phyloP scores from a whole-genome alignment of 176 grass and related monocot genomes.

The Triticum dicoccoides region DNA sequence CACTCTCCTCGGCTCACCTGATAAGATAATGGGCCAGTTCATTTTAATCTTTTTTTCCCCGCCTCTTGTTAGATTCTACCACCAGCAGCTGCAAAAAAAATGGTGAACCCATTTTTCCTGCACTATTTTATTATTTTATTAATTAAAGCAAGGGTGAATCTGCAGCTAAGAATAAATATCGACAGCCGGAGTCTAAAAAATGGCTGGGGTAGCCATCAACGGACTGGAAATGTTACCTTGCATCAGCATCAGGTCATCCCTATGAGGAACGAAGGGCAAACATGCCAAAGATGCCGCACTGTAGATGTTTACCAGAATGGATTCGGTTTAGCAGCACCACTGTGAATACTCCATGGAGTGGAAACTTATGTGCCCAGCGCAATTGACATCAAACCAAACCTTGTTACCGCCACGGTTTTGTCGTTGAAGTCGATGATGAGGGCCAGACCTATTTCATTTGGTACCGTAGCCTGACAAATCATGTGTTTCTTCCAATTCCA shows the following conservation, averaged over 20 bases:
- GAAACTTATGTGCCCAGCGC: background rate
- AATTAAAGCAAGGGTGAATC: background rate
- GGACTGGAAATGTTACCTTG: background rate
- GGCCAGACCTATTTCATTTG: background rate
- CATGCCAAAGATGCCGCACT: background rate
- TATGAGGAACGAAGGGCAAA: background rate
- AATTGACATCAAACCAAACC: background rate
- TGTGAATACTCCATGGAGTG: background rate
- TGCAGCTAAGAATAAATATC: background rate
- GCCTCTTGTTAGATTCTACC: background rate
- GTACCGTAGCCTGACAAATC: background rate
- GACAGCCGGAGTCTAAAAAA: background rate
- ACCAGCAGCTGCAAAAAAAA: background rate
- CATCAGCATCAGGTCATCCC: background rate
- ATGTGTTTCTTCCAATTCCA: background rate
- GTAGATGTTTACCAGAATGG: conserved; percentile 23
- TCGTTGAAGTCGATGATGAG: background rate
- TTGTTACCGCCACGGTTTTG: background rate
- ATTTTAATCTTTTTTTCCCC: background rate
- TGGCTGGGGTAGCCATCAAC: background rate
- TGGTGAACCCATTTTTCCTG: background rate
- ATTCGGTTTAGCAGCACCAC: background rate
- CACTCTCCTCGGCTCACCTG: background rate
- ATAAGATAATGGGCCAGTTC: background rate
- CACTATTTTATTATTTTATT: background rate